Conservation (phyloP, 495 filamentous ascomycete genomes). For the Penicillium pancosmium region DNA sequence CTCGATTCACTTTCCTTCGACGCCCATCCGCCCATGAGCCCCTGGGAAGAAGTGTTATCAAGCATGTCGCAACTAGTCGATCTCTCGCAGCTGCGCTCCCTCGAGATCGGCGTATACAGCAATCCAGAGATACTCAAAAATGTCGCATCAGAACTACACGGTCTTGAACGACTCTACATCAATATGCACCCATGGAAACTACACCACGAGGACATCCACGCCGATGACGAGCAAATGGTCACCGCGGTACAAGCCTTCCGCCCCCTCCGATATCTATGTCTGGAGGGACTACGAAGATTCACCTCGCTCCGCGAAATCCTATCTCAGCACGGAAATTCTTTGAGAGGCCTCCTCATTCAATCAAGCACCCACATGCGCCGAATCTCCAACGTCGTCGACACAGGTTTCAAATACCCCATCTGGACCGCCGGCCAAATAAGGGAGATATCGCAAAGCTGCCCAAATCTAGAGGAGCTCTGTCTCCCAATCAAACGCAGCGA, state of each 20-base stretch:
- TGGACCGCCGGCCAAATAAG: slow-evolving; percentile 1
- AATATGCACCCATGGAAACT: slow-evolving; percentile 5
- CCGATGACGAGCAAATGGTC: slow-evolving; percentile 4
- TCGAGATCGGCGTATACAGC: slow-evolving; percentile 4
- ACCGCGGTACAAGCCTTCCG: background rate
- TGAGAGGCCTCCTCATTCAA: background rate
- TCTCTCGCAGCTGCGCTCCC: background rate
- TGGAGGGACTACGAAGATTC: slow-evolving; percentile 1
- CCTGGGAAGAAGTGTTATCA: slow-evolving; percentile 4
- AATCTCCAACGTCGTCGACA: background rate
- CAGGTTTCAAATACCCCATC: slow-evolving; percentile 1
- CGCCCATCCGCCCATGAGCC: background rate
- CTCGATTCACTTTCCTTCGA: slow-evolving; percentile 6
- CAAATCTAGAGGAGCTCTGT: background rate
- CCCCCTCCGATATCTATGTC: background rate
- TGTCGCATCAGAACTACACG: background rate
- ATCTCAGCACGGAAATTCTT: background rate
- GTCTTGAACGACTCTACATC: background rate
- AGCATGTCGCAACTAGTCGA: slow-evolving; percentile 1
- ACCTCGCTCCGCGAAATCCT: slow-evolving; percentile 1
- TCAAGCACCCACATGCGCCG: slow-evolving; percentile 1
- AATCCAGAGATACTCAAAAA: background rate
- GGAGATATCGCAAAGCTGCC: background rate
- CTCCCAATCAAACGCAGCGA: background rate
- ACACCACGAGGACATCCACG: slow-evolving; percentile 1